Evolutionary conservation across 352 stramenopile genomes (phyloP), one percentile per base, ranked within the genome.

Genomic region (Phytophthora palmivora): DNA sequence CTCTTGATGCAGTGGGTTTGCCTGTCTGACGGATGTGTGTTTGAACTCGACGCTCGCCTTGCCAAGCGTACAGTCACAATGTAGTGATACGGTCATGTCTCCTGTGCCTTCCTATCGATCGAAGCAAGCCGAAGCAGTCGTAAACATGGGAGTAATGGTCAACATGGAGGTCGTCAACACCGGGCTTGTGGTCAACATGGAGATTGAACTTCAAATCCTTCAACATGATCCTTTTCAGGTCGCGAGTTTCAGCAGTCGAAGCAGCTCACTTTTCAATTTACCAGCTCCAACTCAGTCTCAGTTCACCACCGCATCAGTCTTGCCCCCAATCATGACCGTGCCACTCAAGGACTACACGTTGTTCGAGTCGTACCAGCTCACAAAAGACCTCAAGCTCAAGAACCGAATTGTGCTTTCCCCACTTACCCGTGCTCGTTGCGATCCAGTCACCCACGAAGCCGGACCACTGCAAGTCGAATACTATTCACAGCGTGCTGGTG

Each of bases 391-490:
- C 15, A 38, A 72, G 54, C 70, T 84, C 45, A 69, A 74, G 54
- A 76, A 83, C 52, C 64, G 72, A 39, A 72, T 84, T 41, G 52
- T 85, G 6, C 34, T 86, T 19, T 58, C 64, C 2, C 76, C 71
- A 15, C 66, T 80, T 26, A 81, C 67, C 16, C 67, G 63, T 16
- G 55, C 36, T 28, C 67, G 58, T 14, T 67, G 51, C 11, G 60
- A 74, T 32, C 60, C 45, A 28, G 52, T 58, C 26, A 69, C 64
- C 8, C 61, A 65, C 54, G 58, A 67, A 28, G 64, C 78, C 3
- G 55, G 57, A 19, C 45, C 57, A 22, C 60, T 82, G 39, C 68
- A 78, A 60, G 84, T 93, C 56, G 41, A 61, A n/a, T 77, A 77
- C 26, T 73, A 76, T 34, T 52, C 48, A 19, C 58, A 73, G 16